phyloP scores from a whole-genome alignment of 2,329 filamentous ascomycete genomes.

The Sclerotinia trifoliorum region DNA sequence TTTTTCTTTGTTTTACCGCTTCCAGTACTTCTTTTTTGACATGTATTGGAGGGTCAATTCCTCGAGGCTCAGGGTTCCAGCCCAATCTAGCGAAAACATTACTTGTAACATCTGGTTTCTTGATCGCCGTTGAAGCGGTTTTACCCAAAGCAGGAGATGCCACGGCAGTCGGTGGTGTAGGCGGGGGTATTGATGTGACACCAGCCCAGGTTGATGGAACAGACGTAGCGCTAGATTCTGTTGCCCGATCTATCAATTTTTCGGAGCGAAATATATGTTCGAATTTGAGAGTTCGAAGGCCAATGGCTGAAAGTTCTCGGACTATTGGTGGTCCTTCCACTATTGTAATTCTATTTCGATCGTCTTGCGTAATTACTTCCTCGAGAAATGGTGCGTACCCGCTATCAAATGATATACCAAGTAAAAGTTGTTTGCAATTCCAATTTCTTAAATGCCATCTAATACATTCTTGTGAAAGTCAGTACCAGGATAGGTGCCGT shows the following conservation, averaged over 20 bases:
- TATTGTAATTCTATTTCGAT: constrained; percentile 50
- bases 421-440: constrained; percentile 60
- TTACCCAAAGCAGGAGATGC: constrained; percentile 28
- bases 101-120: constrained; percentile 23
- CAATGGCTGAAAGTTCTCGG: constrained; percentile 50
- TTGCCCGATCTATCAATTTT: constrained; percentile 47
- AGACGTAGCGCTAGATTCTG: constrained; percentile 28
- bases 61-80: constrained; percentile 57
- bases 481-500: constrained; percentile 17
- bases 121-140: constrained; percentile 26
- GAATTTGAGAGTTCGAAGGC: constrained; percentile 49
- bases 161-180: constrained; percentile 24
- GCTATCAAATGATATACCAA: constrained; percentile 62
- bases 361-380: constrained; percentile 49
- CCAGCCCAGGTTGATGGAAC: constrained; percentile 37
- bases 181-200: constrained; percentile 35
- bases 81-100: constrained; percentile 10
- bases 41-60: constrained; percentile 53
- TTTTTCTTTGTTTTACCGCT: constrained; percentile 55
- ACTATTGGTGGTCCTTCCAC: constrained; percentile 54
- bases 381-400: constrained; percentile 60
- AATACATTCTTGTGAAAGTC: constrained; percentile 39
- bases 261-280: constrained; percentile 54
- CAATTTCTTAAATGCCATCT: constrained; percentile 58
- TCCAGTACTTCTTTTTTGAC: constrained; percentile 51